These are phyloP conservation scores for Novymonas esmeraldas DNA, from an alignment of 208 protist genomes.

Conservation along the genomic window DNA sequence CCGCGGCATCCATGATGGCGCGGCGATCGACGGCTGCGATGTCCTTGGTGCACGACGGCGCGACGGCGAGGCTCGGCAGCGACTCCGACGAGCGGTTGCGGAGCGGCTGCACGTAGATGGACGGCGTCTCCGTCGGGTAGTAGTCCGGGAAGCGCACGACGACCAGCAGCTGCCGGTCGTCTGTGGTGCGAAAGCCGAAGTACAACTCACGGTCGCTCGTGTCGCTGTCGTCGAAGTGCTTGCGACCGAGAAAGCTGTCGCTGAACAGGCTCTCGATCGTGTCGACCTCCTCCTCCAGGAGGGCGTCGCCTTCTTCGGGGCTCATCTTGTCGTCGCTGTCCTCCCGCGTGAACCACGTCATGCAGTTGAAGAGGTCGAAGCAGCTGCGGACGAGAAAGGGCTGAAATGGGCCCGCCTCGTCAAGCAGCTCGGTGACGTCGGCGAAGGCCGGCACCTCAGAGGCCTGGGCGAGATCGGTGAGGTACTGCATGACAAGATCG, in stretches of 20 bases:
- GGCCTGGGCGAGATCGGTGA: slow-evolving; percentile 69
- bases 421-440: slow-evolving; percentile 66
- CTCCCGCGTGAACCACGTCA: slow-evolving; percentile 71
- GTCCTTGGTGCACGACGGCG: slow-evolving; percentile 66
- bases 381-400: slow-evolving; percentile 79
- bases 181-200: slow-evolving; percentile 63
- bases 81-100: slow-evolving; percentile 15
- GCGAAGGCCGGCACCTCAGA: slow-evolving; percentile 54
- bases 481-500: slow-evolving; percentile 78
- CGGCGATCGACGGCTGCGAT: slow-evolving; percentile 52
- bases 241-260: slow-evolving; percentile 62
- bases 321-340: slow-evolving; percentile 33
- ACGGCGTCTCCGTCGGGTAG: slow-evolving; percentile 80
- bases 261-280: slow-evolving; percentile 66
- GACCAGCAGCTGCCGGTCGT: slow-evolving; percentile 55
- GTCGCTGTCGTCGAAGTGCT: slow-evolving; percentile 64
- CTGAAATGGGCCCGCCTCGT: slow-evolving; percentile 62
- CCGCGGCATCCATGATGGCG: slow-evolving; percentile 69
- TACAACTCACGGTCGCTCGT: slow-evolving; percentile 62
- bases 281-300: slow-evolving; percentile 74
- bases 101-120: slow-evolving; percentile 64
- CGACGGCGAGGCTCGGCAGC: slow-evolving; percentile 39
- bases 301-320: slow-evolving; percentile 57
- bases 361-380: slow-evolving; percentile 87
- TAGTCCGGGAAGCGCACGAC: slow-evolving; percentile 71